Conservation (phyloP, 371 early-diverging fungal genomes). For the Mortierella sp. region DNA sequence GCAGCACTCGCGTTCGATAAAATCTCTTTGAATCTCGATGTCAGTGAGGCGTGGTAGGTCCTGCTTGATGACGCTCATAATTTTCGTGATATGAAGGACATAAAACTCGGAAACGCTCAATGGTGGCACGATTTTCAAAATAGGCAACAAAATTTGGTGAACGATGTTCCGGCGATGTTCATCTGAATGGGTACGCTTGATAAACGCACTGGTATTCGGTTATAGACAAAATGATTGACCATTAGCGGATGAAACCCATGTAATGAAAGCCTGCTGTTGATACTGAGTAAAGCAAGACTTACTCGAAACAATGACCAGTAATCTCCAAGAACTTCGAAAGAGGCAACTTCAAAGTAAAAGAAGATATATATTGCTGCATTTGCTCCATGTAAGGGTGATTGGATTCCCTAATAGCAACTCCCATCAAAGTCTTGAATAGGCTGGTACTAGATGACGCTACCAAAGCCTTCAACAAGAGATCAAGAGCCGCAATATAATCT, state of each 20-base stretch:
- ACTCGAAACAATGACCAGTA: conserved; percentile 62
- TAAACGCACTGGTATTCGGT: conserved; percentile 56
- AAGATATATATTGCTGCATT: conserved; percentile 57
- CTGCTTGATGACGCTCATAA: conserved; percentile 61
- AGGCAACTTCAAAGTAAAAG: conserved; percentile 59
- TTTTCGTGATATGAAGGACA: conserved; percentile 59
- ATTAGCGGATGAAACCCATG: neutral
- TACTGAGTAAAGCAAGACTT: conserved; percentile 11
- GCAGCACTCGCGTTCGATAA: conserved; percentile 62
- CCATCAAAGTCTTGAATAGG: conserved; percentile 65
- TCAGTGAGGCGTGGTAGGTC: conserved; percentile 48
- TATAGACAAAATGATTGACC: neutral
- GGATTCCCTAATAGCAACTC: conserved; percentile 67
- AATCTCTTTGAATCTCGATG: conserved; percentile 55
- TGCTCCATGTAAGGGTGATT: conserved; percentile 64
- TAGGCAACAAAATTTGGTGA: conserved; percentile 61
- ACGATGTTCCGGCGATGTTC: conserved; percentile 62
- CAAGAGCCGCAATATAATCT: conserved; percentile 66
- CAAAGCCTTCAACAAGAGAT: conserved; percentile 65
- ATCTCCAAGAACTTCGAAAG: conserved; percentile 58
- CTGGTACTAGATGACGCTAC: conserved; percentile 58
- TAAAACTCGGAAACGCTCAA: conserved; percentile 64
- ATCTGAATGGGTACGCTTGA: conserved; percentile 53
- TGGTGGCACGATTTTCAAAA: conserved; percentile 59
- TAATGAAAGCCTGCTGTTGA: neutral